Conservation (phyloP, 106 monocot genomes). For the Xerophyta viscosa region DNA sequence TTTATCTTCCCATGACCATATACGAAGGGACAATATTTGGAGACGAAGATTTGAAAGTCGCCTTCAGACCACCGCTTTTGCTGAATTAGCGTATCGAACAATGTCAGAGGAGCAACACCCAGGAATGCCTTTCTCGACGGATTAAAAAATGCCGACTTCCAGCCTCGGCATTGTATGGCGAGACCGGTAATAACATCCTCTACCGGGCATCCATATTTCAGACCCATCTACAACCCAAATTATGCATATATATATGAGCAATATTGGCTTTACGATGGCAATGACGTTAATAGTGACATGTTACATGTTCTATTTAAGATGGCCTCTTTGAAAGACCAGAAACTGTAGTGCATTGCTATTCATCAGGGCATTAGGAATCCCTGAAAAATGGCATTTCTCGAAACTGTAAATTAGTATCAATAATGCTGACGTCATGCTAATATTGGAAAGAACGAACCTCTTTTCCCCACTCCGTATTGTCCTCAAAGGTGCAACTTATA, state of each 20-base stretch:
- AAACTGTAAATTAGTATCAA: not conserved
- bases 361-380: no score
- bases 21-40: constrained; percentile 45
- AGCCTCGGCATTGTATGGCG: constrained; percentile 56
- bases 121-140: constrained; percentile 41
- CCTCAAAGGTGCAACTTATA: constrained; percentile 35
- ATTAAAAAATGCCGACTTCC: constrained; percentile 42
- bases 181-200: constrained; percentile 62
- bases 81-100: constrained; percentile 42
- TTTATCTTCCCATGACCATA: constrained; percentile 39
- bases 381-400: not conserved
- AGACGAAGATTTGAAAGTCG: constrained; percentile 40
- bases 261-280: not conserved
- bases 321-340: no score
- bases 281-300: no score
- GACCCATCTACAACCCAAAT: constrained; percentile 31
- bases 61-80: constrained; percentile 68
- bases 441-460: constrained; percentile 14
- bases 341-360: no score
- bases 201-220: constrained; percentile 58
- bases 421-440: no score
- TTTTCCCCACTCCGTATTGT: constrained; percentile 52
- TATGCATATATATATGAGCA: not conserved
- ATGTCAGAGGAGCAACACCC: constrained; percentile 47
- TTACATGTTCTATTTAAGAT: no score